phyloP scores from a whole-genome alignment of 148 eudicot genomes.

The Polygonum maritimum region DNA sequence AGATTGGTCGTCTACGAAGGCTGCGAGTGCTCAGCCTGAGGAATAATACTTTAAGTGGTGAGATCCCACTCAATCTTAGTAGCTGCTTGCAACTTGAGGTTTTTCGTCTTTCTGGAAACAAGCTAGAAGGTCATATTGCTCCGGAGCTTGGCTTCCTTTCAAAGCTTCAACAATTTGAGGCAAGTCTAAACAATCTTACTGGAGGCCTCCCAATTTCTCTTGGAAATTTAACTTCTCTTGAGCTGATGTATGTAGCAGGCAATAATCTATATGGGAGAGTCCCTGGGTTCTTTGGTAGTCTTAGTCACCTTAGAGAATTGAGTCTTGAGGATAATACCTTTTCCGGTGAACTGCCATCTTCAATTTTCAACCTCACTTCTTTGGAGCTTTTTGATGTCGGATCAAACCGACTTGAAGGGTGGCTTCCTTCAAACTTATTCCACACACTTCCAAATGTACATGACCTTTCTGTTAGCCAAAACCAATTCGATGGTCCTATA shows the following conservation, averaged over 20 bases:
- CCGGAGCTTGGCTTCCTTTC: constrained; percentile 9
- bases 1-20: constrained; percentile 7
- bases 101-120: neutral
- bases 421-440: constrained; percentile 15
- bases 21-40: neutral
- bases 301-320: neutral
- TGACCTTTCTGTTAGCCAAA: neutral
- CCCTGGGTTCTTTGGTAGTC: neutral
- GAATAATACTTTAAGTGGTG: constrained; percentile 6
- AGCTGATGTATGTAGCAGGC: too few relatives aligned
- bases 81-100: constrained; percentile 4
- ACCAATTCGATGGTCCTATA: constrained; percentile 14
- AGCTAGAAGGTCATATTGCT: constrained; percentile 13
- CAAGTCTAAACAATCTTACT: neutral
- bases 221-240: too few relatives aligned
- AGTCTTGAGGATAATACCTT: too few relatives aligned
- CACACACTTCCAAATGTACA: constrained; percentile 14
- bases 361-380: too few relatives aligned
- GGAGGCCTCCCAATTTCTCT: too few relatives aligned
- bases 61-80: constrained; percentile 12
- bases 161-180: neutral
- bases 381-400: neutral
- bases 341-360: too few relatives aligned
- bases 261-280: too few relatives aligned
- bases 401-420: constrained; percentile 11